Conservation (phyloP, 148 eudicot genomes). For the Dianthus caryophyllus region DNA sequence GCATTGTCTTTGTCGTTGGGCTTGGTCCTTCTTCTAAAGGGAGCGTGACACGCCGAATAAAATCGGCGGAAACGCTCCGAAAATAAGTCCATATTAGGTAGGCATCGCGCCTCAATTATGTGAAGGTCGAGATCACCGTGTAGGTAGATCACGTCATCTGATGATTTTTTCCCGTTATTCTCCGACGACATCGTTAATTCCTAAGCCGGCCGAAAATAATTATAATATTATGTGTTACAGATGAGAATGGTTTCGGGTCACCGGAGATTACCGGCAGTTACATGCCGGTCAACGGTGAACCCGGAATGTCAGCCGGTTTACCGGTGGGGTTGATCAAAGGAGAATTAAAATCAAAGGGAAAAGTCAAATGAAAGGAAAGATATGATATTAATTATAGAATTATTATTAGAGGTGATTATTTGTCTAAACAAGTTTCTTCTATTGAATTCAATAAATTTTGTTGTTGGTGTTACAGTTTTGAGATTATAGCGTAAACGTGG, state of each 20-base stretch:
- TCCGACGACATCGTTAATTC: background rate
- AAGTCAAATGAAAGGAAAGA: too few species aligned
- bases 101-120: constrained; percentile 55
- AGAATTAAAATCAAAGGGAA: too few species aligned
- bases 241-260: background rate
- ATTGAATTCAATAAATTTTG: too few species aligned
- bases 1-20: background rate
- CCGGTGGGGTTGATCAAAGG: constrained; percentile 5
- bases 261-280: constrained; percentile 16
- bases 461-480: too few species aligned
- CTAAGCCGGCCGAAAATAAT: too few species aligned
- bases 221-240: too few species aligned
- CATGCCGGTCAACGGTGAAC: constrained; percentile 19
- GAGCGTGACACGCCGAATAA: constrained; percentile 32
- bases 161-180: background rate
- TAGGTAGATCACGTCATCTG: constrained; percentile 34
- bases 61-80: constrained; percentile 58
- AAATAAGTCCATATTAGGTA: constrained; percentile 83
- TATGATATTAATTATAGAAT: too few species aligned
- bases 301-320: constrained; percentile 20
- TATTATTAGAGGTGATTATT: too few species aligned
- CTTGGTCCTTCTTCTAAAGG: constrained; percentile 10
- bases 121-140: constrained; percentile 88
- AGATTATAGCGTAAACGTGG: too few species aligned
- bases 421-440: too few species aligned